A percentile compares a stretch with the other conserved stretches of the same genome.
phyloP scores from a whole-genome alignment of 1,284 basidiomycete species.

The Fomitopsis schrenkii region DNA sequence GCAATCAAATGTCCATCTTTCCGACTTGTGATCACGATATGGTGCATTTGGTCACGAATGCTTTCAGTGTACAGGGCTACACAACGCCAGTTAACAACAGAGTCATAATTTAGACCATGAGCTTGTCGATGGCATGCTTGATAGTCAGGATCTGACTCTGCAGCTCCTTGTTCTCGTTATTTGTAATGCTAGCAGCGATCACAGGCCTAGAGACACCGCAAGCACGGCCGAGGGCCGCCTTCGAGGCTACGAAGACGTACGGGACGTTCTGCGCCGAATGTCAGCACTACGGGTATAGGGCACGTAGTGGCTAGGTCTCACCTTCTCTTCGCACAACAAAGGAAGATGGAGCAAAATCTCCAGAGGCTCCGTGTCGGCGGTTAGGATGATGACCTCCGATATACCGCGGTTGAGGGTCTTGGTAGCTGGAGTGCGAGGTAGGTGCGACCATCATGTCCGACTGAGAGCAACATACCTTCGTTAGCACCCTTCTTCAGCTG shows the following conservation, averaged over 20 bases:
- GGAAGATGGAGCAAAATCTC: conserved; percentile 98
- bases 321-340: conserved; percentile 98
- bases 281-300: neutral
- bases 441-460: neutral
- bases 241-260: conserved; percentile 93
- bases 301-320: conserved; percentile 23
- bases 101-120: conserved; percentile 33
- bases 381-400: conserved; percentile 97
- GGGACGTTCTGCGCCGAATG: conserved; percentile 74
- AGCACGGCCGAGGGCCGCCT: conserved; percentile 92
- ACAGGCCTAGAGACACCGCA: conserved; percentile 96
- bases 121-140: conserved; percentile 86
- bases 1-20: neutral
- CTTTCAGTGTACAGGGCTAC: neutral
- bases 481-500: conserved; percentile 99
- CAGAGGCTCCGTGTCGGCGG: conserved; percentile 96
- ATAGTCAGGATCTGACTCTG: conserved; percentile 87
- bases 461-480: conserved; percentile 54
- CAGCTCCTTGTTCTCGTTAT: conserved; percentile 93
- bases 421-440: conserved; percentile 55
- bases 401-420: conserved; percentile 99
- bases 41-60: neutral
- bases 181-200: conserved; percentile 93
- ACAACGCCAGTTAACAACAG: too few relatives aligned
- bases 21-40: neutral